Evolutionary conservation across 805 yeast species (phyloP).

Genomic region (Jamesozyma gamospora): DNA sequence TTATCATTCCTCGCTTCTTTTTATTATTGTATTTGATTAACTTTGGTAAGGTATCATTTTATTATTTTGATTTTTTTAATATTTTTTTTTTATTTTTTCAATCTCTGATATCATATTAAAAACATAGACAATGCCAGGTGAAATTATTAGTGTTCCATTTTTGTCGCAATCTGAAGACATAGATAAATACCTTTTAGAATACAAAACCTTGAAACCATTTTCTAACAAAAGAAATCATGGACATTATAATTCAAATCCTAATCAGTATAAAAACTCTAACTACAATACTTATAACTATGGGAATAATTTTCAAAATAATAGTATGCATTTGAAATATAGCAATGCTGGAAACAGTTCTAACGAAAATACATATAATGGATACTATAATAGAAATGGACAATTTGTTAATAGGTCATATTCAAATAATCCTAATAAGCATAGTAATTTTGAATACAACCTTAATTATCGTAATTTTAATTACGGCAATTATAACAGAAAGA

Average conservation of each 20-base stretch:
- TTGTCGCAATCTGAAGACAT: slow-evolving; percentile 29
- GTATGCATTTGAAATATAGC: slow-evolving; percentile 8
- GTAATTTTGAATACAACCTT: neutral
- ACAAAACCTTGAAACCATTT: slow-evolving; percentile 16
- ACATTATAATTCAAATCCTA: slow-evolving; percentile 3
- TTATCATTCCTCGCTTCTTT: too few species aligned
- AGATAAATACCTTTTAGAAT: slow-evolving; percentile 23
- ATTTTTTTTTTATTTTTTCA: neutral
- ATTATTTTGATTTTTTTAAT: neutral
- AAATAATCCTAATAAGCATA: slow-evolving; percentile 1
- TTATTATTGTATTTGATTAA: too few species aligned
- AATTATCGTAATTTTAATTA: slow-evolving; percentile 1
- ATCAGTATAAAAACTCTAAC: slow-evolving; percentile 6
- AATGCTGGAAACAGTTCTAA: slow-evolving; percentile 7
- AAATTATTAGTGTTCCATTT: slow-evolving; percentile 24
- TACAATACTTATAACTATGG: slow-evolving; percentile 4
- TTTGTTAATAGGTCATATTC: neutral
- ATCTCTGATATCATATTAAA: neutral
- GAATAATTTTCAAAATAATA: slow-evolving; percentile 2
- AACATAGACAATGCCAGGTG: slow-evolving; percentile 20
- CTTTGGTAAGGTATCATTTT: neutral
- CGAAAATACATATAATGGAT: slow-evolving; percentile 1
- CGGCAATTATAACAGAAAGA: slow-evolving; percentile 2
- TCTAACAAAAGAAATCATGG: slow-evolving; percentile 6
- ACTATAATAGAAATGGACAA: neutral